A percentile compares a stretch with the other conserved stretches of the same genome.
Conservation (phyloP, 768 basidiomycete species). For the Tricholoma hemisulphureum region DNA sequence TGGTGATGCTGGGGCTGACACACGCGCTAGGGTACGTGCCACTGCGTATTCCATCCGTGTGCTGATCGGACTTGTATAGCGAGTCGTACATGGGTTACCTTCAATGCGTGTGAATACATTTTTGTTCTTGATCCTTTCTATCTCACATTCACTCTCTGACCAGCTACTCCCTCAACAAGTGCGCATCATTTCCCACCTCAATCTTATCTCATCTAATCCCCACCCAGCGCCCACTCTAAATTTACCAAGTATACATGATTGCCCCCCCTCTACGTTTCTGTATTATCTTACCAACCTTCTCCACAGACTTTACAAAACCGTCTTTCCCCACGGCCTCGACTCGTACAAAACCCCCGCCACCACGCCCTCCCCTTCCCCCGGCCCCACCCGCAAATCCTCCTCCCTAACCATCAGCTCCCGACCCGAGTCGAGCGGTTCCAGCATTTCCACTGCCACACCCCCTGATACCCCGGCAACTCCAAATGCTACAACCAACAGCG, state of each 20-base stretch:
- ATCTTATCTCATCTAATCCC: constrained; percentile 13
- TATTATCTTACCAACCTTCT: not conserved
- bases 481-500: not conserved
- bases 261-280: constrained; percentile 1
- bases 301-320: constrained; percentile 58
- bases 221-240: constrained; percentile 74
- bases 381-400: constrained; percentile 34
- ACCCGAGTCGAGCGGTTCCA: constrained; percentile 10
- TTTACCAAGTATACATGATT: constrained; percentile 56
- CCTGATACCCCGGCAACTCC: constrained; percentile 16
- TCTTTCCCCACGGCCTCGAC: constrained; percentile 63
- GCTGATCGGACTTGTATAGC: constrained; percentile 31
- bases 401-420: constrained; percentile 17
- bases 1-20: constrained; percentile 68
- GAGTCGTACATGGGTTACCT: constrained; percentile 79
- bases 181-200: not conserved
- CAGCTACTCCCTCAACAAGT: constrained; percentile 21
- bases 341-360: constrained; percentile 36
- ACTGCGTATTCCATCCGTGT: not conserved
- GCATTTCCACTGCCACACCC: not conserved
- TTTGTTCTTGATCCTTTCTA: not conserved
- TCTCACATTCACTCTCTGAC: not conserved
- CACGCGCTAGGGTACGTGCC: constrained; percentile 61
- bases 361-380: constrained; percentile 36
- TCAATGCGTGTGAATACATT: constrained; percentile 62